Conservation (phyloP, 1,284 basidiomycete species). For the Ustilago nuda region DNA sequence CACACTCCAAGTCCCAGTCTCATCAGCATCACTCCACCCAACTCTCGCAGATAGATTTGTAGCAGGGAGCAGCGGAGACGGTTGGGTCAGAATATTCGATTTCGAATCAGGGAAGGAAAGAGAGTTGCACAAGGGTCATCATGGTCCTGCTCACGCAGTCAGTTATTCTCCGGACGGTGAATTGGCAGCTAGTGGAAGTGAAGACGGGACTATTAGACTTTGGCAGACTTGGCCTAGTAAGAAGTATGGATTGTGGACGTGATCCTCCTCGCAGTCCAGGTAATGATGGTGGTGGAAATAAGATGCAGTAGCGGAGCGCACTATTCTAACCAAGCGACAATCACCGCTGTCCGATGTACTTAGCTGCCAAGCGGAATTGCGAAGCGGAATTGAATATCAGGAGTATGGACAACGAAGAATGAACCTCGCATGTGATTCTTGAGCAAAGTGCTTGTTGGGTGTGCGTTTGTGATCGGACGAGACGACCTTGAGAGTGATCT, state of each 20-base stretch:
- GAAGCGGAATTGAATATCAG: no score
- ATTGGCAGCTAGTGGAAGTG: slow-evolving; percentile 94
- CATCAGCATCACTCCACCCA: slow-evolving; percentile 92
- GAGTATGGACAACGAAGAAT: no score
- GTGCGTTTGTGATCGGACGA: no score
- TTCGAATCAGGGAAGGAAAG: slow-evolving; percentile 84
- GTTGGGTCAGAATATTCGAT: slow-evolving; percentile 95
- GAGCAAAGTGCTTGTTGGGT: no score
- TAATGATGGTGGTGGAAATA: no score
- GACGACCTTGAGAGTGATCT: no score
- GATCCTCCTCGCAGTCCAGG: not conserved
- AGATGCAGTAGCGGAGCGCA: no score
- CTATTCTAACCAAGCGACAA: no score
- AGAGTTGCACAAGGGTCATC: slow-evolving; percentile 95
- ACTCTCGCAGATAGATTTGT: slow-evolving; percentile 88
- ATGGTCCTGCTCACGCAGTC: slow-evolving; percentile 94
- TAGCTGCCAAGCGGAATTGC: no score
- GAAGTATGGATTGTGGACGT: slow-evolving; percentile 86
- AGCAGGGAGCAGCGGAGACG: slow-evolving; percentile 87
- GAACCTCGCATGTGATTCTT: no score
- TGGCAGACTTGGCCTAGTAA: slow-evolving; percentile 97
- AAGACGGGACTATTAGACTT: slow-evolving; percentile 84
- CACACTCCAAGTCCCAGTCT: slow-evolving; percentile 74
- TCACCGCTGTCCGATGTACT: no score
- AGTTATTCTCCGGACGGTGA: slow-evolving; percentile 98